Evolutionary conservation across 106 monocot species (phyloP), one percentile per base, ranked within the genome.

Genomic region (Apostasia shenzhenica): DNA sequence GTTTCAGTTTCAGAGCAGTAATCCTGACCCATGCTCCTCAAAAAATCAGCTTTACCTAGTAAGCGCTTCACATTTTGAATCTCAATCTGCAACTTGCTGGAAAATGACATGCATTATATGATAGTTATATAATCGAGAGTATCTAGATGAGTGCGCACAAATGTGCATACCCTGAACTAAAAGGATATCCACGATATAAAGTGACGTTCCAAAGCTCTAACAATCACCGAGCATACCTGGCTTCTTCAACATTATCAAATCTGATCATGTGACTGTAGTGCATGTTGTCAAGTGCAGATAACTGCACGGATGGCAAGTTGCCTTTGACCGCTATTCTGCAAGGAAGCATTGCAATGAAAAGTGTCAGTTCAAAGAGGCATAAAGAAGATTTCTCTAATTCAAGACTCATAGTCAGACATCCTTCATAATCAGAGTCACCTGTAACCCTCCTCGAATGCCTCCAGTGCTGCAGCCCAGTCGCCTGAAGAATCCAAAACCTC

Each of bases 251-350:
- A 75, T 92, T 90, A 57, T 90, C 87, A 83, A 99, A 99, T 85
- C 97, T 86, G 59, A 99, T 87, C 97, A 99, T 99, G 75, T 99
- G 85, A 67, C 92, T 90, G 70, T 92, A 99, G 71, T 99, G 97
- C 97, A 99, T 99, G 70, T 99, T 99, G 43, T 99, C 77, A 42
- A 92, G 83, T 63, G 97, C 97, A 56, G 82, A 73, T 41, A 92
- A 71, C 71, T 99, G 89, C 14, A 80, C 80, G 45, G 75, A 67
- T 67, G 65, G 77, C 14, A 87, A 58, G 13, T 85, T 87, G 5
- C 81, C 97, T 87, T 99, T 44, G 45, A 85, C 65, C 54, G 92
- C 86, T 71, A 99, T 77, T 75, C 97, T 99, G 84, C 45, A 76
- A 70, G 43, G 8, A 49, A 68, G 67, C 54, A 54, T 41, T 11